Base-by-base conservation (phyloP, 208 protist genomes). In the Balamuthia mandrillaris region DNA sequence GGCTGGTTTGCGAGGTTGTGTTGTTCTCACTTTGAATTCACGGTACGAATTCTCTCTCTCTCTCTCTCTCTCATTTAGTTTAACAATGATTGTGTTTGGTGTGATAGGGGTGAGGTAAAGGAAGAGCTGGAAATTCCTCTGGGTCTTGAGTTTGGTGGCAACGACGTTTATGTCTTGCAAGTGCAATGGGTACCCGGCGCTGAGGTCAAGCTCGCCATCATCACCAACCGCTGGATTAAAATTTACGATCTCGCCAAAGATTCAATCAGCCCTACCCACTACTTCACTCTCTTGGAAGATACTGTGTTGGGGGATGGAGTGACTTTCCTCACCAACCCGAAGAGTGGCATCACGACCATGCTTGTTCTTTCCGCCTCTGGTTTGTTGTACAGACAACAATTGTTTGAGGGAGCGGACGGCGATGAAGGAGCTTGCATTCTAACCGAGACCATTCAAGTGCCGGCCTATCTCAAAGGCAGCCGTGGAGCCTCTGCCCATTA, bases 131-230 rank as follows among this genome's bases (percentile, higher is more conserved):
- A 68, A 21, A n/a, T 91, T 16, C 77, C 86, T n/a, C 49, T 91
- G 5, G 78, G 65, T n/a, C 77, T 91, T 1, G 86, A 91, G 14
- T 21, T 75, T 2, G 14, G 85, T 0, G 72, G 83, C 41, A 42
- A 56, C 54, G 68, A 85, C 1, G 75, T 90, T 24, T 51, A 54
- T 33, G 47, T 91, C 24, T 61, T 88, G 18, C 81, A 79, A 14
- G 85, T 92, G 4, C 42, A 88, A n/a, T 92, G 90, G 90, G 31
- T 92, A 12, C 79, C 88, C n/a, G 85, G 74, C 10, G 84, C 77
- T n/a, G 45, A 92, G 49, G 44, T 60, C 24, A 72, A 81, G 18
- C 66, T 92, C 16, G 51, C 45, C 29, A 81, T 92, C 6, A 56
- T 88, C 24, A 92, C 90, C 4, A 85, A 85, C 14, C 58, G 78